A percentile compares a stretch with the other conserved stretches of the same genome.
Evolutionary conservation across 2,329 filamentous ascomycete genomes (phyloP).

Genomic region (Fusarium azukiicola): DNA sequence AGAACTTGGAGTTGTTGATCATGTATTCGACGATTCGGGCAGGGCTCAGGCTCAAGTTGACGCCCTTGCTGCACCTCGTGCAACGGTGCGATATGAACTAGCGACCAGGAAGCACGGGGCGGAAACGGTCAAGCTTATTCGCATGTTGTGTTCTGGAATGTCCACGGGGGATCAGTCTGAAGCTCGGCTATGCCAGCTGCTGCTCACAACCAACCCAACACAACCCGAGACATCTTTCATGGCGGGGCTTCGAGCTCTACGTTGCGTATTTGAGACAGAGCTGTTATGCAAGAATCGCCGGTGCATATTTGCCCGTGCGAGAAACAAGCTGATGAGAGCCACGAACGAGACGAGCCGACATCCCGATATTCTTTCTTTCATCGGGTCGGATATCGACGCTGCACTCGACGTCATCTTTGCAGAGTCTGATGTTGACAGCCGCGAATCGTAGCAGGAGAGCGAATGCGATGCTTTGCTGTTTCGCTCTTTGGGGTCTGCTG

Average conservation of each 20-base stretch:
- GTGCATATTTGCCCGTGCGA: background rate
- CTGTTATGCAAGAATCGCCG: background rate
- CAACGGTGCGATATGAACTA: background rate
- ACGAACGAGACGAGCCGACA: background rate
- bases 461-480: background rate
- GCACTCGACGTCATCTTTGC: constrained; percentile 3
- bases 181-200: background rate
- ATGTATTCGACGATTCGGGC: background rate
- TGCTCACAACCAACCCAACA: background rate
- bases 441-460: background rate
- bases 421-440: background rate
- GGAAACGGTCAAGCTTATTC: background rate
- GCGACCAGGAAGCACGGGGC: background rate
- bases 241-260: background rate
- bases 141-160: background rate
- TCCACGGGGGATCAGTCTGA: background rate
- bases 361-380: background rate
- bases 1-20: background rate
- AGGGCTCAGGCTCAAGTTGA: background rate
- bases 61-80: background rate
- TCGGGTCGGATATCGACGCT: background rate
- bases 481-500: background rate
- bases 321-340: background rate
- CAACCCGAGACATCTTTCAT: background rate
- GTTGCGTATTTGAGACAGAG: background rate